Conservation (phyloP, 257 asterid species). For the Anisodus acutangulus region DNA sequence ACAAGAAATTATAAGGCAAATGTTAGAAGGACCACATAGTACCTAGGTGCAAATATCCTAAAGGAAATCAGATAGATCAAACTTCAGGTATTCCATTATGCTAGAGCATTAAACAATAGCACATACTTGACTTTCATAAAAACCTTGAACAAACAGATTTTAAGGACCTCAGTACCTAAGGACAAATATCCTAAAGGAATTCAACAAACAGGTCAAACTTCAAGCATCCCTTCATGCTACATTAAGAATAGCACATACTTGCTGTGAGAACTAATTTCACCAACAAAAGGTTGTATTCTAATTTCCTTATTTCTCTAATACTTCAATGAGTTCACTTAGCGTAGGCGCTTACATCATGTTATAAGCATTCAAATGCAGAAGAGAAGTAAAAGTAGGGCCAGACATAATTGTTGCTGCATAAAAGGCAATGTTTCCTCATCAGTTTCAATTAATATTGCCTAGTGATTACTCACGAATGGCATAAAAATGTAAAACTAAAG, state of each 20-base stretch:
- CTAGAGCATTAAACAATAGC: neutral
- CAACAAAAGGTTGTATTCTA: neutral
- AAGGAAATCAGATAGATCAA: constrained; percentile 7
- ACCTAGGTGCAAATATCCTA: constrained; percentile 2
- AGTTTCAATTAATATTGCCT: constrained; percentile 1
- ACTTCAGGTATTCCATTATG: constrained; percentile 11
- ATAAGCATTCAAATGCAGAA: constrained; percentile 4
- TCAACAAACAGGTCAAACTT: neutral
- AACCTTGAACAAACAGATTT: neutral
- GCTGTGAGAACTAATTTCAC: constrained; percentile 13
- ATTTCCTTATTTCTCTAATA: neutral
- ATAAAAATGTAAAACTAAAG: neutral
- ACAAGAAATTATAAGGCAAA: constrained; percentile 30
- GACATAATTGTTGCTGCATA: constrained; percentile 1
- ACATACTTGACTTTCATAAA: constrained; percentile 1
- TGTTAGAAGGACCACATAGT: neutral
- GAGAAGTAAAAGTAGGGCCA: neutral
- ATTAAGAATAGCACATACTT: neutral
- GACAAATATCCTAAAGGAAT: neutral
- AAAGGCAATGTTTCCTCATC: constrained; percentile 18
- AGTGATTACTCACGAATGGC: neutral
- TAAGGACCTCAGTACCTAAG: constrained; percentile 8
- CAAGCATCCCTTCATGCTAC: neutral
- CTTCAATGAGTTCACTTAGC: neutral
- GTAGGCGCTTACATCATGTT: constrained; percentile 9